A percentile compares a stretch with the other conserved stretches of the same genome.
Conservation (phyloP, 73 alveolate genomes). For the Tetrahymena borealis region DNA sequence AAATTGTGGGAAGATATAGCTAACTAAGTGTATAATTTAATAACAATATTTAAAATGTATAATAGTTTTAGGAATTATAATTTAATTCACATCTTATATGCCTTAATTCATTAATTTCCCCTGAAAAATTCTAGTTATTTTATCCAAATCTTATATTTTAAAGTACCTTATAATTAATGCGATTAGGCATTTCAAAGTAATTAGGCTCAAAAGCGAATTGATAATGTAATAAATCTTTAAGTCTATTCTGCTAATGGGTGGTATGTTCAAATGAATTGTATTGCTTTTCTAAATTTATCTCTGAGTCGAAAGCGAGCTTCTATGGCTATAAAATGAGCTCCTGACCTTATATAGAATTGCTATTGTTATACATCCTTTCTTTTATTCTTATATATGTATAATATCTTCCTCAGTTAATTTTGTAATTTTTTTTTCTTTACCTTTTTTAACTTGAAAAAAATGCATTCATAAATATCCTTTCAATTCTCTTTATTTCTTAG, state of each 20-base stretch:
- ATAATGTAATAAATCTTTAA: neutral
- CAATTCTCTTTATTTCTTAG: too few relatives aligned
- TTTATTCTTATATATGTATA: neutral
- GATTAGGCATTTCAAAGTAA: neutral
- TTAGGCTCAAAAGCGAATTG: neutral
- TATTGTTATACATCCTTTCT: neutral
- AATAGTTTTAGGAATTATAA: too few relatives aligned
- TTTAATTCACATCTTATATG: too few relatives aligned
- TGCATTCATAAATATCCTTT: too few relatives aligned
- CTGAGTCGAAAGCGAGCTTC: neutral
- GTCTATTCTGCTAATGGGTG: neutral
- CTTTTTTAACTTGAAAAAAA: neutral
- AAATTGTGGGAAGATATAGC: too few relatives aligned
- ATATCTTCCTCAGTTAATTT: neutral
- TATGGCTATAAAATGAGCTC: slow-evolving; percentile 1
- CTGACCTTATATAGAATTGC: neutral
- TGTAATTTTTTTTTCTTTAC: neutral
- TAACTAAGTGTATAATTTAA: too few relatives aligned
- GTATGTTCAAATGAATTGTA: neutral
- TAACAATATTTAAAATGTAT: too few relatives aligned
- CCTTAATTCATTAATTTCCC: too few relatives aligned
- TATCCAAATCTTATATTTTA: neutral
- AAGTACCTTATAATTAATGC: neutral
- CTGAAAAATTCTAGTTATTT: neutral
- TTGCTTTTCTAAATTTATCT: neutral